Evolutionary conservation across 1,284 basidiomycete genomes (phyloP).

Genomic region (Melampsora americana): DNA sequence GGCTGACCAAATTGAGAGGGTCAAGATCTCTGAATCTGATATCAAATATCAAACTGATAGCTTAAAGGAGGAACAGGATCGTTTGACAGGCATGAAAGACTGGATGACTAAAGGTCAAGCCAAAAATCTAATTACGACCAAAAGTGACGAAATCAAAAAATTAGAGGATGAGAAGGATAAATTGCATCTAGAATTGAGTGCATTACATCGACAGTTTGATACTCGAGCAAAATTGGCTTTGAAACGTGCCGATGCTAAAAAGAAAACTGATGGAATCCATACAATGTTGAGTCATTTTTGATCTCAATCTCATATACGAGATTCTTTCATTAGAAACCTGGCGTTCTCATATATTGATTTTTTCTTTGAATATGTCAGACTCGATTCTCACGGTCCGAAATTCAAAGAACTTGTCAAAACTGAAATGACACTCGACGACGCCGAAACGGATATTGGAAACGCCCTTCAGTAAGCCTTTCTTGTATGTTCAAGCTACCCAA

Average conservation of each 20-base stretch:
- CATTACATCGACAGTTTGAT: constrained; percentile 75
- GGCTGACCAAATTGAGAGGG: constrained; percentile 52
- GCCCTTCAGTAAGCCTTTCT: constrained; percentile 60
- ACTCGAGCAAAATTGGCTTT: constrained; percentile 74
- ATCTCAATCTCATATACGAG: constrained; percentile 4
- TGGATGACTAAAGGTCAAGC: constrained; percentile 66
- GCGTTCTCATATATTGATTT: neutral
- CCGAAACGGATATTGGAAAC: constrained; percentile 69
- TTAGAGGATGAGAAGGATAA: constrained; percentile 71
- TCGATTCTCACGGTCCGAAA: constrained; percentile 63
- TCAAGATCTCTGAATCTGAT: constrained; percentile 61
- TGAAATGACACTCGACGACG: constrained; percentile 63
- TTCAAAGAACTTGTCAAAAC: constrained; percentile 66
- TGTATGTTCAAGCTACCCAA: neutral
- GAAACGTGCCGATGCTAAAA: constrained; percentile 67
- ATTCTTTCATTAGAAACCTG: neutral
- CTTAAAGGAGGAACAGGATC: constrained; percentile 63
- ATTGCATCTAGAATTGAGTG: constrained; percentile 69
- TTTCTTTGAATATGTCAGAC: constrained; percentile 56
- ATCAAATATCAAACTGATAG: constrained; percentile 54
- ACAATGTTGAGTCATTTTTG: constrained; percentile 61
- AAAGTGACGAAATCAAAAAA: constrained; percentile 60
- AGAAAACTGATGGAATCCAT: constrained; percentile 65
- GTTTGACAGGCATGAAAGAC: constrained; percentile 62
- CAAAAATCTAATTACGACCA: constrained; percentile 68